Percentiles rank a stretch among this genome's conserved stretches.
phyloP scores from a whole-genome alignment of 495 filamentous ascomycete genomes.

The Hamigera avellanea region DNA sequence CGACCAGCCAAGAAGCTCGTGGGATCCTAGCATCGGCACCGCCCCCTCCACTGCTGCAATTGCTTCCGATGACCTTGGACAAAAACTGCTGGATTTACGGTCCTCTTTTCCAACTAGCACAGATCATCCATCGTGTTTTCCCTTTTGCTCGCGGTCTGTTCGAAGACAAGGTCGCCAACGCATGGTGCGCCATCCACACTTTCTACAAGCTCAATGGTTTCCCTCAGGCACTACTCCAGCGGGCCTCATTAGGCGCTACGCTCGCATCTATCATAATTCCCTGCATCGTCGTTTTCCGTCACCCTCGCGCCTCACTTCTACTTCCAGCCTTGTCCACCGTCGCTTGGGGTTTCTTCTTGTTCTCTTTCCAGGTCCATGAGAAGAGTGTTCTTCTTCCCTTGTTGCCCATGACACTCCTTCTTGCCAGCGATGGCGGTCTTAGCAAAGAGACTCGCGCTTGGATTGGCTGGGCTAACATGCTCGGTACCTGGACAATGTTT shows the following conservation, averaged over 20 bases:
- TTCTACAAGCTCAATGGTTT: conserved; percentile 73
- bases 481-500: conserved; percentile 90
- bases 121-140: conserved; percentile 81
- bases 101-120: conserved; percentile 59
- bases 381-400: conserved; percentile 89
- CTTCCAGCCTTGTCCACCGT: conserved; percentile 68
- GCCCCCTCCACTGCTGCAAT: conserved; percentile 44
- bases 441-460: conserved; percentile 66
- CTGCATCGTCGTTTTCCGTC: conserved; percentile 64
- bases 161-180: conserved; percentile 97
- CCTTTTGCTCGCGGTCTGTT: conserved; percentile 90
- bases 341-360: conserved; percentile 95
- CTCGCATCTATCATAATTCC: conserved; percentile 64
- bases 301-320: conserved; percentile 63
- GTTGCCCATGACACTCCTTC: conserved; percentile 79
- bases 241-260: conserved; percentile 65
- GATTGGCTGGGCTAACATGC: conserved; percentile 85
- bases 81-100: conserved; percentile 58
- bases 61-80: conserved; percentile 47
- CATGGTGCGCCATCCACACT: conserved; percentile 89
- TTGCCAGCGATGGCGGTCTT: conserved; percentile 66
- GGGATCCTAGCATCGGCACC: conserved; percentile 28
- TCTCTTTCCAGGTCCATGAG: conserved; percentile 95
- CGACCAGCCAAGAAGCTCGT: conserved; percentile 16
- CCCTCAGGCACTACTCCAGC: conserved; percentile 55